Conservation (phyloP, 163 green algal genomes). For the Scenedesmus sp. region DNA sequence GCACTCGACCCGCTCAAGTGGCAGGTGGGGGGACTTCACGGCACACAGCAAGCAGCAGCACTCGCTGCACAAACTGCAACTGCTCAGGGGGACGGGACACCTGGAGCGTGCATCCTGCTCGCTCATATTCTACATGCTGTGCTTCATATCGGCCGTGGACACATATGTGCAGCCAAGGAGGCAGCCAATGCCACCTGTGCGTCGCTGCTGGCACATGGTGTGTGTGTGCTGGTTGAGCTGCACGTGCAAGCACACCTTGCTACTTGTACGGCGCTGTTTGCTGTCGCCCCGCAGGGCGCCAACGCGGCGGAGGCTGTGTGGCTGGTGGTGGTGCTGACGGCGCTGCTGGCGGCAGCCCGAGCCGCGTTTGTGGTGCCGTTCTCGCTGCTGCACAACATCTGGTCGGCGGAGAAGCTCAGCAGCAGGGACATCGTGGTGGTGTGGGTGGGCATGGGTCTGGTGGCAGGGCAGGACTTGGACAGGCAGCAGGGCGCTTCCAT, state of each 20-base stretch:
- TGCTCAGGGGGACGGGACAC: too few relatives aligned
- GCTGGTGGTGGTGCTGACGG: constrained; percentile 55
- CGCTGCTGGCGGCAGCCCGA: constrained; percentile 63
- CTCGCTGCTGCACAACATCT: constrained; percentile 78
- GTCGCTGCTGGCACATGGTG: too few relatives aligned
- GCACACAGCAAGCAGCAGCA: background rate
- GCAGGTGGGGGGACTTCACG: constrained; percentile 55
- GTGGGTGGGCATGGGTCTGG: constrained; percentile 69
- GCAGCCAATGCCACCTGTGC: too few relatives aligned
- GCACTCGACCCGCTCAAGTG: constrained; percentile 88
- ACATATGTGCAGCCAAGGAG: too few relatives aligned
- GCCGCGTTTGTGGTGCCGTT: constrained; percentile 85
- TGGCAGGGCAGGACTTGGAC: background rate
- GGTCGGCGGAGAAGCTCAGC: constrained; percentile 62
- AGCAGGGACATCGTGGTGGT: constrained; percentile 76
- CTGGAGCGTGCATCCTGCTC: too few relatives aligned
- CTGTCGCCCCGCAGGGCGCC: constrained; percentile 27
- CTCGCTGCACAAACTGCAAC: background rate
- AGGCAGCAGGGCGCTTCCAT: too few relatives aligned
- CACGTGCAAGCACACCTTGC: too few relatives aligned
- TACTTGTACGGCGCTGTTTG: background rate
- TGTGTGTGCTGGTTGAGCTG: background rate
- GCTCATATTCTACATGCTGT: too few relatives aligned
- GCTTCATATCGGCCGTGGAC: too few relatives aligned
- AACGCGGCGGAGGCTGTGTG: constrained; percentile 54